phyloP scores from a whole-genome alignment of 106 monocot genomes.

The Platanthera zijinensis region DNA sequence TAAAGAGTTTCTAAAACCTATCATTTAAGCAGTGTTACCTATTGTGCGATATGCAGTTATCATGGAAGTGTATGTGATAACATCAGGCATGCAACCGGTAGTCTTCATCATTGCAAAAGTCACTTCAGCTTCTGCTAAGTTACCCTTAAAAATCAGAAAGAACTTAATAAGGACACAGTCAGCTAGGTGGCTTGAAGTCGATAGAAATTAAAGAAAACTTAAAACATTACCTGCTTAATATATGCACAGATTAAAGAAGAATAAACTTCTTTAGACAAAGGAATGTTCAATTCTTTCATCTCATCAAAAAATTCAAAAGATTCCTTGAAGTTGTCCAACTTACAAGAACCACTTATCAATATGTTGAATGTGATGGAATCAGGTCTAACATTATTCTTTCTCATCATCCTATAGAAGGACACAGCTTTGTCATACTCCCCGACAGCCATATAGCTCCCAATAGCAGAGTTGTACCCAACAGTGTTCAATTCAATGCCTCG shows the following conservation, averaged over 20 bases:
- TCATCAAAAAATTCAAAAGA: slow-evolving; percentile 68
- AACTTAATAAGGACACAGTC: neutral
- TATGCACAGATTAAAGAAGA: slow-evolving; percentile 86
- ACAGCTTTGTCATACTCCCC: slow-evolving; percentile 79
- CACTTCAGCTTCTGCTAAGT: slow-evolving; percentile 65
- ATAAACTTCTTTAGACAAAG: slow-evolving; percentile 80
- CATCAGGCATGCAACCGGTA: slow-evolving; percentile 55
- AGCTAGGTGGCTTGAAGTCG: neutral
- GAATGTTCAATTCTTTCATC: slow-evolving; percentile 59
- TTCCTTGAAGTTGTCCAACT: slow-evolving; percentile 61
- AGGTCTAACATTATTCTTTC: slow-evolving; percentile 50
- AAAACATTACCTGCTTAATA: slow-evolving; percentile 62
- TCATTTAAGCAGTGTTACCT: slow-evolving; percentile 32
- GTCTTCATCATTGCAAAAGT: slow-evolving; percentile 59
- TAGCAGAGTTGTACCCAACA: slow-evolving; percentile 82
- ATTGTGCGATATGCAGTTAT: slow-evolving; percentile 64
- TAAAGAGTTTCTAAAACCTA: neutral
- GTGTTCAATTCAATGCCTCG: slow-evolving; percentile 66
- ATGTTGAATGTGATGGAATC: slow-evolving; percentile 84
- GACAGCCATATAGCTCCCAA: slow-evolving; percentile 70
- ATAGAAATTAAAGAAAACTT: neutral
- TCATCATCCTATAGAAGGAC: slow-evolving; percentile 58
- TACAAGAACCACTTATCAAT: slow-evolving; percentile 77
- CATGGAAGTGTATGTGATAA: slow-evolving; percentile 81
- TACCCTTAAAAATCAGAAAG: slow-evolving; percentile 45